A percentile compares a stretch with the other conserved stretches of the same genome.
Conservation (phyloP, 139 green algal genomes). For the Chlorella sorokiniana region DNA sequence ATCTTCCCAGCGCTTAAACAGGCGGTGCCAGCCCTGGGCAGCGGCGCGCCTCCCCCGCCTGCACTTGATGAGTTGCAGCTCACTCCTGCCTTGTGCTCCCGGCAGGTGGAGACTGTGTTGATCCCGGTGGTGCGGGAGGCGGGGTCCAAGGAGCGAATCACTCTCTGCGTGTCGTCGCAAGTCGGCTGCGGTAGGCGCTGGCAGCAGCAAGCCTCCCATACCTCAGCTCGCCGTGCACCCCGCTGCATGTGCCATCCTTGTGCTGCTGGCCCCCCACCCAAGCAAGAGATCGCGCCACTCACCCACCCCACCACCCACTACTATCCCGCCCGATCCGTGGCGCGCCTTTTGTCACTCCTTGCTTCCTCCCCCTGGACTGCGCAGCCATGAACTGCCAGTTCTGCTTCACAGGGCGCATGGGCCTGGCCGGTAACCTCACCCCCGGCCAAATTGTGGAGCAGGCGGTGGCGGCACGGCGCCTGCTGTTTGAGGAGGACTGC, state of each 20-base stretch:
- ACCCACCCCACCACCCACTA: background rate
- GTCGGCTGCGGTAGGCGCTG: slow-evolving; percentile 85
- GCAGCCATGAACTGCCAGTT: slow-evolving; percentile 64
- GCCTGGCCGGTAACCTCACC: slow-evolving; percentile 71
- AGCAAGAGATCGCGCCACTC: too few species aligned
- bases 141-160: slow-evolving; percentile 59
- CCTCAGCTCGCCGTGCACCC: too few species aligned
- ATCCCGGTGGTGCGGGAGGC: slow-evolving; percentile 70
- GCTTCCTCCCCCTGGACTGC: background rate
- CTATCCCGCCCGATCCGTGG: background rate
- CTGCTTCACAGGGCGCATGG: slow-evolving; percentile 83
- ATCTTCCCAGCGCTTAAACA: too few species aligned
- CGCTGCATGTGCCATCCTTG: background rate
- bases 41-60: too few species aligned
- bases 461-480: slow-evolving; percentile 60
- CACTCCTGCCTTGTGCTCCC: background rate
- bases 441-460: slow-evolving; percentile 86
- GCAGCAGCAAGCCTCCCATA: background rate
- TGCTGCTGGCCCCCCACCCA: too few species aligned
- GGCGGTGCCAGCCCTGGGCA: too few species aligned
- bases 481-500: slow-evolving; percentile 40
- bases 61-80: background rate
- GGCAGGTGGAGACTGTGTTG: slow-evolving; percentile 77
- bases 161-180: slow-evolving; percentile 77
- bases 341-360: background rate